Percentiles rank a stretch among this genome's conserved stretches.
These are phyloP conservation scores for Dactylonectria estremocensis DNA, from an alignment of 2,329 filamentous ascomycete species.

Conservation along the genomic window DNA sequence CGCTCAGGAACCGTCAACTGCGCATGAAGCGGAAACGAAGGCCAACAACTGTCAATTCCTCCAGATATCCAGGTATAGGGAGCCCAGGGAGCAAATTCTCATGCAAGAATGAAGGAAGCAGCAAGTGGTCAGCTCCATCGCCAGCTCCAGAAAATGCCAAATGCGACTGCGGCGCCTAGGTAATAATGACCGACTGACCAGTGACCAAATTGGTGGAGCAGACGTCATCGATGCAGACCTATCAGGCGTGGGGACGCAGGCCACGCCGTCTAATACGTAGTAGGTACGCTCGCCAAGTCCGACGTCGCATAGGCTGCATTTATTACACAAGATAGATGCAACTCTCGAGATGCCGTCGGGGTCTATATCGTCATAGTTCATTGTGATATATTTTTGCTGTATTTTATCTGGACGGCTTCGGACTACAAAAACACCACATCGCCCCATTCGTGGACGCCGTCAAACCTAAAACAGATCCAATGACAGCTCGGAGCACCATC, in stretches of 20 bases:
- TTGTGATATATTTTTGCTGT: constrained; percentile 41
- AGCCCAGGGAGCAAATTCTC: constrained; percentile 3
- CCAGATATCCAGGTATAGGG: constrained; percentile 1
- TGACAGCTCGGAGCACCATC: constrained; percentile 11
- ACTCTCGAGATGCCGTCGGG: not conserved
- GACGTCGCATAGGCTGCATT: constrained; percentile 40
- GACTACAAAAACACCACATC: constrained; percentile 37
- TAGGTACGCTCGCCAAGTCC: constrained; percentile 23
- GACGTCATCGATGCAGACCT: constrained; percentile 44
- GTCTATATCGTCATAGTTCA: not conserved
- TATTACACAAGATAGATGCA: not conserved
- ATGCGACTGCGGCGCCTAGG: constrained; percentile 38
- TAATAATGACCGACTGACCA: constrained; percentile 37
- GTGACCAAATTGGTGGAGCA: constrained; percentile 43
- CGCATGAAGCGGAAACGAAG: constrained; percentile 32
- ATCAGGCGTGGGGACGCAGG: constrained; percentile 31
- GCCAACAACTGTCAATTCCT: constrained; percentile 6
- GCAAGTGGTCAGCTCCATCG: constrained; percentile 28
- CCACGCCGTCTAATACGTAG: constrained; percentile 23
- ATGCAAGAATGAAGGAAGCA: constrained; percentile 19
- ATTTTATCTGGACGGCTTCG: constrained; percentile 30
- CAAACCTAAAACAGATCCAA: constrained; percentile 37
- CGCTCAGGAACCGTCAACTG: constrained; percentile 35
- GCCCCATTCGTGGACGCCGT: constrained; percentile 24
- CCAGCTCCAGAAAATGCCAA: constrained; percentile 30